These are phyloP conservation scores for Cryptococcus amylolentus DNA, from an alignment of 1,284 basidiomycete genomes.

Conservation along the genomic window DNA sequence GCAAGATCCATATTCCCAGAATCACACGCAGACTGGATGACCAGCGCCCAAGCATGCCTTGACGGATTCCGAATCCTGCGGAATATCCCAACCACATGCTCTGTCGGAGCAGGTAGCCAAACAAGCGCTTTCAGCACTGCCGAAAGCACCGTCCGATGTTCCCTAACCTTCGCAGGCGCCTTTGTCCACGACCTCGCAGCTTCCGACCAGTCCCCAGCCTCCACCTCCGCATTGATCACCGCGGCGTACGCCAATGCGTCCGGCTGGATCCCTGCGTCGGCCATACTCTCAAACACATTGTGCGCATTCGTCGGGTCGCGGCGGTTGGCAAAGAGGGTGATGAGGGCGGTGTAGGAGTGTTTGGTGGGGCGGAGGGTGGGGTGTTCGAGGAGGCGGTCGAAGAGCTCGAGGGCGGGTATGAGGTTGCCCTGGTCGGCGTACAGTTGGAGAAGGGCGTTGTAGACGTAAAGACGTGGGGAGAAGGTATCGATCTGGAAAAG, in stretches of 20 bases:
- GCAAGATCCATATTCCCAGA: conserved; percentile 66
- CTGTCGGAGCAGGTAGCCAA: conserved; percentile 71
- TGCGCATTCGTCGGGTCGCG: conserved; percentile 68
- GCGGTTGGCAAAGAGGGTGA: conserved; percentile 64
- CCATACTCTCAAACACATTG: conserved; percentile 58
- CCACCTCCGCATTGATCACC: conserved; percentile 79
- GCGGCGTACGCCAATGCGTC: conserved; percentile 64
- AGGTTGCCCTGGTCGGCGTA: conserved; percentile 62
- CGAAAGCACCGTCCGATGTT: conserved; percentile 59
- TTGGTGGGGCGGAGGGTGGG: conserved; percentile 55
- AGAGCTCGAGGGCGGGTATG: conserved; percentile 56
- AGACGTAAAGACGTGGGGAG: conserved; percentile 12
- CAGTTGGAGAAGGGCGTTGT: conserved; percentile 60
- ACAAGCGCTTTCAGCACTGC: conserved; percentile 83
- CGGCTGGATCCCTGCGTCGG: conserved; percentile 56
- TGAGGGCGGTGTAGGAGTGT: conserved; percentile 65
- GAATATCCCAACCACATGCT: conserved; percentile 65
- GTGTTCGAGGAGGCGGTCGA: conserved; percentile 61
- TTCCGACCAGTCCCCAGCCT: conserved; percentile 63
- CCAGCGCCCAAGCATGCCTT: conserved; percentile 65
- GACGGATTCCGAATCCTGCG: conserved; percentile 59
- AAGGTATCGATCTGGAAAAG: conserved; percentile 13
- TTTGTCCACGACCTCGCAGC: conserved; percentile 27
- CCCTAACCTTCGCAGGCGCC: conserved; percentile 49
- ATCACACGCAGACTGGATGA: conserved; percentile 82